These are phyloP conservation scores for Thalassiosira mediterranea DNA, from an alignment of 352 stramenopile species.

Conservation along the genomic window DNA sequence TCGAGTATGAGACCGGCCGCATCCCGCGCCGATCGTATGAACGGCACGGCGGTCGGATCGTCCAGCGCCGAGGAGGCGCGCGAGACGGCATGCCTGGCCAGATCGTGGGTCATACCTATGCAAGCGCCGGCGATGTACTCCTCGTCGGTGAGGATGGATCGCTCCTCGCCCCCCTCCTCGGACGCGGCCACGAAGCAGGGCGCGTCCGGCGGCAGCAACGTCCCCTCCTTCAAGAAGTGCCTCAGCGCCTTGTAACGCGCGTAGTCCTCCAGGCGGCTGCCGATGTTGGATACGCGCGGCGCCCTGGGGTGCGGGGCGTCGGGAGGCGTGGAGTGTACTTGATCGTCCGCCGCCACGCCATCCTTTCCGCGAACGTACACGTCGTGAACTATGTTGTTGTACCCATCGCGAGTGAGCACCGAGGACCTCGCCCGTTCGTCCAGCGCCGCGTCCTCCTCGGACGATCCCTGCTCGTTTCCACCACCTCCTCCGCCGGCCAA, in stretches of 20 bases:
- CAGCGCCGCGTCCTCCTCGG: no score
- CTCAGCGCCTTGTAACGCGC: conserved; percentile 58
- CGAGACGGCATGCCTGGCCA: conserved; percentile 89
- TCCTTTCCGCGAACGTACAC: no score
- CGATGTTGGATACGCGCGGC: conserved; percentile 29
- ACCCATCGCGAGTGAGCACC: no score
- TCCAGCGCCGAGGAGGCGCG: conserved; percentile 82
- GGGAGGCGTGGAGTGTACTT: conserved; percentile 2
- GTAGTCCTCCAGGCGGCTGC: conserved; percentile 73
- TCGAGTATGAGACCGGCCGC: conserved; percentile 89
- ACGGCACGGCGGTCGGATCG: conserved; percentile 81
- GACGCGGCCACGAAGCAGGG: conserved; percentile 13
- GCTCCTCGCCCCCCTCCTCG: background rate
- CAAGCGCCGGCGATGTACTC: conserved; percentile 77
- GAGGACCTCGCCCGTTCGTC: no score
- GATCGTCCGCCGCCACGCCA: background rate
- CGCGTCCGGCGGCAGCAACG: conserved; percentile 45
- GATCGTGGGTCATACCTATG: conserved; percentile 83
- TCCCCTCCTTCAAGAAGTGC: conserved; percentile 65
- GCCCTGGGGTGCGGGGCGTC: conserved; percentile 8
- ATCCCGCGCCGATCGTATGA: conserved; percentile 86
- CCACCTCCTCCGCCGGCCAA: no score
- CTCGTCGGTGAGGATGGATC: conserved; percentile 66
- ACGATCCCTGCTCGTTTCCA: no score
- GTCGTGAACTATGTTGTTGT: no score